These are phyloP conservation scores for Nannizziopsis barbatae DNA, from an alignment of 2,329 filamentous ascomycete genomes.

Conservation along the genomic window DNA sequence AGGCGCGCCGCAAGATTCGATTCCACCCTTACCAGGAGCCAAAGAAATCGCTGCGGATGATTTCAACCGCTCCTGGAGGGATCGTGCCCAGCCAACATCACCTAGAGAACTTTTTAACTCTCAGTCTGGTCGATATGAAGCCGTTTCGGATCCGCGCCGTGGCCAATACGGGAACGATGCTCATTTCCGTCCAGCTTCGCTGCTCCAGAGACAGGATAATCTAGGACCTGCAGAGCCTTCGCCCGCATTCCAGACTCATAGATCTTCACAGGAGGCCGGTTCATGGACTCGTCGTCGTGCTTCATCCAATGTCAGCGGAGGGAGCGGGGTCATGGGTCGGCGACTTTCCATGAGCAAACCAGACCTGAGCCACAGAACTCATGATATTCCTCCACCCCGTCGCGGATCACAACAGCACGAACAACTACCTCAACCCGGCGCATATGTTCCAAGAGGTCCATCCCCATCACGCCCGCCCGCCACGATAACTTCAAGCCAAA, in stretches of 20 bases:
- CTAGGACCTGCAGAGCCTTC: constrained; percentile 67
- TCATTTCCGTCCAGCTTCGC: constrained; percentile 58
- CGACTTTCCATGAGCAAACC: constrained; percentile 48
- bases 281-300: constrained; percentile 65
- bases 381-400: constrained; percentile 27
- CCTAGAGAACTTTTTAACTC: constrained; percentile 83
- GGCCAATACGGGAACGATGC: constrained; percentile 57
- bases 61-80: constrained; percentile 77
- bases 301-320: constrained; percentile 84
- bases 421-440: constrained; percentile 19
- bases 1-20: constrained; percentile 48
- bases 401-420: constrained; percentile 31
- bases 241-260: constrained; percentile 69
- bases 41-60: constrained; percentile 91
- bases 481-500: constrained; percentile 13
- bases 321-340: constrained; percentile 59
- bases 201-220: constrained; percentile 65
- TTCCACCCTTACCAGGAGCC: constrained; percentile 40
- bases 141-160: constrained; percentile 63
- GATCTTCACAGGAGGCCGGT: constrained; percentile 52
- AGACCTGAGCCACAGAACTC: constrained; percentile 31
- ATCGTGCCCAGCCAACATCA: constrained; percentile 43
- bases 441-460: constrained; percentile 16
- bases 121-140: constrained; percentile 87
- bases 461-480: constrained; percentile 24